These are phyloP conservation scores for Penicillium oxalicum DNA, from an alignment of 2,329 filamentous ascomycete species.

Conservation along the genomic window DNA sequence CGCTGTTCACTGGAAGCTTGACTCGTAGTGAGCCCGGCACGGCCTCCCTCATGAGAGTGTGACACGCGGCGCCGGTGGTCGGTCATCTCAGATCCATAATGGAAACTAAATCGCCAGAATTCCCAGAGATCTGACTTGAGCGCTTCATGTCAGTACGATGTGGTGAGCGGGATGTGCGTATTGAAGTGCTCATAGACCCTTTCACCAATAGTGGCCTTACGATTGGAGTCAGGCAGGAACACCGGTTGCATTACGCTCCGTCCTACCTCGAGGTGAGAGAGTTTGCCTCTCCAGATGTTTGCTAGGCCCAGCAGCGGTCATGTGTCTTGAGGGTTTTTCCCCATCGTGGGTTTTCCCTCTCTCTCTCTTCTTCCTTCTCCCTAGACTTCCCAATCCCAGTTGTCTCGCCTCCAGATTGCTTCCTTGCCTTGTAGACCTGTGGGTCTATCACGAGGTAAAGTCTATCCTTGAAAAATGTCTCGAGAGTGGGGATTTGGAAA, in stretches of 20 bases:
- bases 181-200: slow-evolving; percentile 4
- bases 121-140: slow-evolving; percentile 5
- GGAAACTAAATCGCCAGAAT: slow-evolving; percentile 14
- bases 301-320: too few species aligned
- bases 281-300: too few species aligned
- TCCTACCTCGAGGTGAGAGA: slow-evolving; percentile 3
- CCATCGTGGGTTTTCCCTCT: too few species aligned
- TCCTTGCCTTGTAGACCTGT: too few species aligned
- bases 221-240: background rate
- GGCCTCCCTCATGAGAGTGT: too few species aligned
- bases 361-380: too few species aligned
- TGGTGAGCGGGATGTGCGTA: background rate
- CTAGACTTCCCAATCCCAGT: too few species aligned
- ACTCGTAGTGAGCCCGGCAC: too few species aligned
- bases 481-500: slow-evolving; percentile 9
- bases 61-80: background rate
- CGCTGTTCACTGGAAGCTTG: too few species aligned
- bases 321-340: too few species aligned
- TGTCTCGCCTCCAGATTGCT: too few species aligned
- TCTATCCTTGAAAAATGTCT: slow-evolving; percentile 14
- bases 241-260: slow-evolving; percentile 5
- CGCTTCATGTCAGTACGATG: background rate
- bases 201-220: slow-evolving; percentile 7
- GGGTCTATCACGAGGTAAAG: slow-evolving; percentile 7
- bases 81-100: slow-evolving; percentile 9